A percentile compares a stretch with the other conserved stretches of the same genome.
These are phyloP conservation scores for Mycena metata DNA, from an alignment of 768 basidiomycete genomes.

Conservation along the genomic window DNA sequence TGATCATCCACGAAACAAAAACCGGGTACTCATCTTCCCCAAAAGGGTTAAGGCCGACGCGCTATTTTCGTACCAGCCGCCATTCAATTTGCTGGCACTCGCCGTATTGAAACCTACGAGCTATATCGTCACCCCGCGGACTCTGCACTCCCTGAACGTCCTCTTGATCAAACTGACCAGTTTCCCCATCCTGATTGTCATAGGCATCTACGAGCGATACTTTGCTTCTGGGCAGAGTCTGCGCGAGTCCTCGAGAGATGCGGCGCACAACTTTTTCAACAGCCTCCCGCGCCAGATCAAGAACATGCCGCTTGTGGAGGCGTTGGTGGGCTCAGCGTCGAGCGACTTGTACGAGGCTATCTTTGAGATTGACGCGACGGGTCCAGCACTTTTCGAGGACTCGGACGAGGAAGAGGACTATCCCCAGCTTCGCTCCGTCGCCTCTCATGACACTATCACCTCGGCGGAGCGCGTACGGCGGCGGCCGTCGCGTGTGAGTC, in stretches of 20 bases:
- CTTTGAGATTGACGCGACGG: slow-evolving; percentile 75
- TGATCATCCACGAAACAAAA: slow-evolving; percentile 19
- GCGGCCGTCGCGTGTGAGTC: slow-evolving; percentile 42
- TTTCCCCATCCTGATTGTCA: slow-evolving; percentile 82
- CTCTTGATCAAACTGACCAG: slow-evolving; percentile 88
- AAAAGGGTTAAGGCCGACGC: slow-evolving; percentile 88
- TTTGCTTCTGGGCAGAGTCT: slow-evolving; percentile 64
- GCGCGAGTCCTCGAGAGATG: slow-evolving; percentile 65
- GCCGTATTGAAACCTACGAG: slow-evolving; percentile 83
- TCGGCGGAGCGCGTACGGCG: slow-evolving; percentile 29
- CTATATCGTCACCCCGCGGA: slow-evolving; percentile 79
- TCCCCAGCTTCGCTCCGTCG: slow-evolving; percentile 53
- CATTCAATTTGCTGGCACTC: slow-evolving; percentile 89
- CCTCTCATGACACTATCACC: slow-evolving; percentile 54
- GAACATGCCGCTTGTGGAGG: slow-evolving; percentile 80
- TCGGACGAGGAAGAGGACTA: slow-evolving; percentile 62
- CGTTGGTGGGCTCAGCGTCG: slow-evolving; percentile 77
- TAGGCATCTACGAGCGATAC: slow-evolving; percentile 85
- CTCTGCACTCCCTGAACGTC: slow-evolving; percentile 87
- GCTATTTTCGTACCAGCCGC: slow-evolving; percentile 92
- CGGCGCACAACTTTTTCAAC: slow-evolving; percentile 70
- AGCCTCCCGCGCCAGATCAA: slow-evolving; percentile 80
- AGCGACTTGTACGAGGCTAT: slow-evolving; percentile 83
- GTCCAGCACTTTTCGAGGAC: slow-evolving; percentile 65
- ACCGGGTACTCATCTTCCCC: slow-evolving; percentile 18